A percentile compares a stretch with the other conserved stretches of the same genome.
These are phyloP conservation scores for Suillus sp. DNA, from an alignment of 768 basidiomycete genomes.

Conservation along the genomic window DNA sequence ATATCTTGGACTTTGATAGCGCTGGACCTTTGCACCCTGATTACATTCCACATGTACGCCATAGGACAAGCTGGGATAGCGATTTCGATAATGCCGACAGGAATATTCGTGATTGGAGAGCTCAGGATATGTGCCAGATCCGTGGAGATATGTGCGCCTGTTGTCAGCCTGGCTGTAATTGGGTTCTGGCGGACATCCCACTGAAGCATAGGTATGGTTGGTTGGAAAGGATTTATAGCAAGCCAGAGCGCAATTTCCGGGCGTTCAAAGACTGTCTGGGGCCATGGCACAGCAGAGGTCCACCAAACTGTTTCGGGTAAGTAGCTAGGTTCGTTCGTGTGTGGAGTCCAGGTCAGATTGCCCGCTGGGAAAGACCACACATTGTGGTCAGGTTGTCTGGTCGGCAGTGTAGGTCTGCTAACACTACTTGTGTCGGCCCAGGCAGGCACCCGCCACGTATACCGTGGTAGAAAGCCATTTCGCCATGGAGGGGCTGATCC, in stretches of 20 bases:
- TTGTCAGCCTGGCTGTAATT: constrained; percentile 32
- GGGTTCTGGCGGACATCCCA: constrained; percentile 43
- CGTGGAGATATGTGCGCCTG: constrained; percentile 28
- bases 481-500: constrained; percentile 5
- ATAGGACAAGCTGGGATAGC: constrained; percentile 26
- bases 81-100: constrained; percentile 25
- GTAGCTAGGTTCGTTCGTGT: constrained; percentile 20
- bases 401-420: constrained; percentile 14
- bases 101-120: constrained; percentile 27
- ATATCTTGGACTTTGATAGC: constrained; percentile 51
- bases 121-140: constrained; percentile 27
- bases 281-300: constrained; percentile 29
- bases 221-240: constrained; percentile 35
- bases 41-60: constrained; percentile 38
- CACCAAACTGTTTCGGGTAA: constrained; percentile 19
- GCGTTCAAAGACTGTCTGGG: constrained; percentile 17
- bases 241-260: constrained; percentile 30
- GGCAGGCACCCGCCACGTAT: constrained; percentile 2
- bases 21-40: constrained; percentile 25
- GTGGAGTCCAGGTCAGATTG: constrained; percentile 29
- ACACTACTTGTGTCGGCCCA: background rate
- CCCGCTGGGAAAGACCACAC: constrained; percentile 30
- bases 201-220: constrained; percentile 30
- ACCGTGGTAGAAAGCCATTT: background rate
- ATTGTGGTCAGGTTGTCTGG: constrained; percentile 23